Conservation (phyloP, 2,329 filamentous ascomycete species). For the Lecanicillium sp. region DNA sequence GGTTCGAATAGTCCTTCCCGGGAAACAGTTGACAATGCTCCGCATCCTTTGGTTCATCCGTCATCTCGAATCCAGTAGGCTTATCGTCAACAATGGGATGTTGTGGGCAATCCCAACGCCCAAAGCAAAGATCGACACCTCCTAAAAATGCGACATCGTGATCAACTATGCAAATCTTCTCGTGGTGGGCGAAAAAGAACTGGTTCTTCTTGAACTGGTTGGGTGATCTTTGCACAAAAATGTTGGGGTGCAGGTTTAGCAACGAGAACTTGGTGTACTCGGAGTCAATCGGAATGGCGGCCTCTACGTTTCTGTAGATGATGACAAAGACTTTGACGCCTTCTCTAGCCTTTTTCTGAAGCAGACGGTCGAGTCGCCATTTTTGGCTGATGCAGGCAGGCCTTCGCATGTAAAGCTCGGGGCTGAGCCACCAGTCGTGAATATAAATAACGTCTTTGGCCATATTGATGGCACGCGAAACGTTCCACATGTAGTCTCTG, state of each 20-base stretch:
- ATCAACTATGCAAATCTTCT: conserved; percentile 95
- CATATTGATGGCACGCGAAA: conserved; percentile 93
- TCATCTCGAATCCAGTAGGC: conserved; percentile 83
- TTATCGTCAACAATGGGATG: conserved; percentile 89
- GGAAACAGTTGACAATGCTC: conserved; percentile 96
- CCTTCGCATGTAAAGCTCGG: conserved; percentile 88
- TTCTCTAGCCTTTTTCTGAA: conserved; percentile 89
- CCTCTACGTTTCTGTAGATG: conserved; percentile 95
- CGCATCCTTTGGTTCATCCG: conserved; percentile 68
- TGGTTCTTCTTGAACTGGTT: conserved; percentile 99
- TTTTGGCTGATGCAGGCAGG: conserved; percentile 95
- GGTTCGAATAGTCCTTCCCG: conserved; percentile 97
- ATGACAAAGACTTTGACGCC: conserved; percentile 98
- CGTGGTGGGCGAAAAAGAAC: conserved; percentile 98
- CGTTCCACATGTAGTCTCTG: conserved; percentile 99
- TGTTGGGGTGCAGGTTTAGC: conserved; percentile 88
- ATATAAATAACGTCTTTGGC: conserved; percentile 98
- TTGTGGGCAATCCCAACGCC: conserved; percentile 93
- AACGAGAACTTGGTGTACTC: conserved; percentile 97
- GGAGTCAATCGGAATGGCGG: conserved; percentile 93
- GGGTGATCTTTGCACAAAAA: conserved; percentile 91
- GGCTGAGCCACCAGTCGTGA: conserved; percentile 98
- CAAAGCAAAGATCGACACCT: conserved; percentile 93
- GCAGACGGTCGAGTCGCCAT: conserved; percentile 85
- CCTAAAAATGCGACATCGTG: conserved; percentile 94